phyloP scores from a whole-genome alignment of 768 basidiomycete species.

The Xanthoconium stramineum region DNA sequence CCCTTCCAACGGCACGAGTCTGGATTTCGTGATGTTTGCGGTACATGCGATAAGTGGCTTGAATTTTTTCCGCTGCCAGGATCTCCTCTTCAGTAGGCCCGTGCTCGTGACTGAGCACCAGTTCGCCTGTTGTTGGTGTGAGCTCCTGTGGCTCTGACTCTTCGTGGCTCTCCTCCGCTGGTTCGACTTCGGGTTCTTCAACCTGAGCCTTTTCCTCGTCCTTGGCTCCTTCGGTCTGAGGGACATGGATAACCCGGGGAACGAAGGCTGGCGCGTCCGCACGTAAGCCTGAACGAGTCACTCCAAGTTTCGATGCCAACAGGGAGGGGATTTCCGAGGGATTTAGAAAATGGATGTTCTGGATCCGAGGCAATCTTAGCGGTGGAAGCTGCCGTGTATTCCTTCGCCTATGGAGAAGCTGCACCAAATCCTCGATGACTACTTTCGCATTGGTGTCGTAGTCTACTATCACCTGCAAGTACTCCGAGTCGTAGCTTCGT shows the following conservation, averaged over 20 bases:
- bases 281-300: slow-evolving; percentile 14
- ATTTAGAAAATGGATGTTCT: slow-evolving; percentile 29
- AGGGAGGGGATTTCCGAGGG: slow-evolving; percentile 31
- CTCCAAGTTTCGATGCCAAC: slow-evolving; percentile 17
- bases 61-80: slow-evolving; percentile 22
- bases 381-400: neutral
- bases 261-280: slow-evolving; percentile 18
- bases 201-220: neutral
- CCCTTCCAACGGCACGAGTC: slow-evolving; percentile 10
- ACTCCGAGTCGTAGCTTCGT: neutral
- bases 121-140: slow-evolving; percentile 10
- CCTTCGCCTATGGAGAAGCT: slow-evolving; percentile 20
- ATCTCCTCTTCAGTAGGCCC: slow-evolving; percentile 27
- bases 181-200: neutral
- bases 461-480: slow-evolving; percentile 12
- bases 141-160: slow-evolving; percentile 15
- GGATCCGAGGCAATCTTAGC: slow-evolving; percentile 18
- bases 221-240: neutral
- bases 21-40: neutral
- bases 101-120: slow-evolving; percentile 14
- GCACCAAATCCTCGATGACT: slow-evolving; percentile 22
- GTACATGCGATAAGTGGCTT: slow-evolving; percentile 15
- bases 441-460: slow-evolving; percentile 8
- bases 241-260: slow-evolving; percentile 1
- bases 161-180: slow-evolving; percentile 5